These are phyloP conservation scores for Insectozyma bohioensis DNA, from an alignment of 1,139 yeast species.

Conservation along the genomic window DNA sequence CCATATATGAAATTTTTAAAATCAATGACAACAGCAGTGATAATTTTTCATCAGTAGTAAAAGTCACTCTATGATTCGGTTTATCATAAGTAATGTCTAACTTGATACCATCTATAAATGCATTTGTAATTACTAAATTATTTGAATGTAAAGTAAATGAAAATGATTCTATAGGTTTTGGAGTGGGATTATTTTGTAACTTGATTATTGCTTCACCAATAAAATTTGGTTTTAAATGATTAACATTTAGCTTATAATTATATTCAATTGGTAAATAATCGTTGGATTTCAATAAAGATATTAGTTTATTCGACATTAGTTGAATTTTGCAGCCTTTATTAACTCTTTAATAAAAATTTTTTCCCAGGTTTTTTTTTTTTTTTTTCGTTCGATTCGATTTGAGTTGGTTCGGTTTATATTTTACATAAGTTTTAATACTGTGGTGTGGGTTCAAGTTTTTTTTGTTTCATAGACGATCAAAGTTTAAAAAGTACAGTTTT, in stretches of 20 bases:
- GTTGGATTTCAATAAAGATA: constrained; percentile 27
- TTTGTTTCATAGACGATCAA: too few species aligned
- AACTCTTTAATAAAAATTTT: too few species aligned
- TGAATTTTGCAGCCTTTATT: too few species aligned
- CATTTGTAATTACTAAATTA: constrained; percentile 28
- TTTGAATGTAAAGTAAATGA: constrained; percentile 28
- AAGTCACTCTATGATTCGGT: constrained; percentile 30
- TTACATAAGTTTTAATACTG: too few species aligned
- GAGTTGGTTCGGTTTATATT: too few species aligned
- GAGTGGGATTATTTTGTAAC: constrained; percentile 21
- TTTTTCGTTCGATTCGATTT: too few species aligned
- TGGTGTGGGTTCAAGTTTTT: too few species aligned
- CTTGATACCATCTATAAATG: constrained; percentile 22
- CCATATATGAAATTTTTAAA: constrained; percentile 39
- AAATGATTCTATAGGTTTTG: constrained; percentile 11
- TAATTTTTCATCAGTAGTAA: constrained; percentile 15
- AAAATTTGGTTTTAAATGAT: constrained; percentile 57
- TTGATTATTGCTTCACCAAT: constrained; percentile 44
- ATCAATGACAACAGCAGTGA: constrained; percentile 6
- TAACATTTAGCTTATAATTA: constrained; percentile 39
- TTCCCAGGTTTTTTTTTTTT: too few species aligned
- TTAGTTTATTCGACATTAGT: too few species aligned
- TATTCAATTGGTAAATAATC: constrained; percentile 44
- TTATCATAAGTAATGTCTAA: constrained; percentile 37
- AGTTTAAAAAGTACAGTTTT: too few species aligned